Evolutionary conservation across 805 yeast species (phyloP).

Genomic region (Ogataea methanolica): DNA sequence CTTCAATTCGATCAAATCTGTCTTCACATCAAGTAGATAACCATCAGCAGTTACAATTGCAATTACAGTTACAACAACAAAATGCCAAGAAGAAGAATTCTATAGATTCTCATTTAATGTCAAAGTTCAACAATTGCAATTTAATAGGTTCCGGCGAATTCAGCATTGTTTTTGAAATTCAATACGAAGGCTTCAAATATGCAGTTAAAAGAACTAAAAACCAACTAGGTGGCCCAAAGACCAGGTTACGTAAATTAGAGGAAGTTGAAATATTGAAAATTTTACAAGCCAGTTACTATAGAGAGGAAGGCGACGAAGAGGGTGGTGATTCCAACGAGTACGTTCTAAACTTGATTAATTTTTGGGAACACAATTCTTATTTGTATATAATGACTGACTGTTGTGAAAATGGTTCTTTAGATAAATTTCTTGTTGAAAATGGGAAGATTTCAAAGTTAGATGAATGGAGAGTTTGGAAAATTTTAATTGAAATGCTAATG

Average conservation of each 20-base stretch:
- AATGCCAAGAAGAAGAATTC: conserved; percentile 10
- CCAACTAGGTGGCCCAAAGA: conserved; percentile 53
- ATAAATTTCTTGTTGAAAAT: conserved; percentile 71
- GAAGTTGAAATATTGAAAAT: conserved; percentile 68
- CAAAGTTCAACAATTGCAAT: conserved; percentile 60
- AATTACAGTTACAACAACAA: conserved; percentile 2
- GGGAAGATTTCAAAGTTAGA: conserved; percentile 76
- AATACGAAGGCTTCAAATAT: conserved; percentile 60
- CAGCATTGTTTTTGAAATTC: conserved; percentile 80
- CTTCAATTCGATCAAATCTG: conserved; percentile 12
- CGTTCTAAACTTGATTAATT: conserved; percentile 72
- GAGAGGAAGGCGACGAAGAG: conserved; percentile 10
- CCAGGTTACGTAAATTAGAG: conserved; percentile 58
- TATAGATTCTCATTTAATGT: conserved; percentile 40
- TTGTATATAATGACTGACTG: conserved; percentile 91
- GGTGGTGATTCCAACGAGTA: conserved; percentile 66
- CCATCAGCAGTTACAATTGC: conserved; percentile 4
- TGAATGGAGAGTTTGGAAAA: conserved; percentile 98
- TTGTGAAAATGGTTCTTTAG: conserved; percentile 89
- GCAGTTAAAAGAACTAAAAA: conserved; percentile 87
- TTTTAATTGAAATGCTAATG: conserved; percentile 72
- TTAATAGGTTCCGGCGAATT: conserved; percentile 85
- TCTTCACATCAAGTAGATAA: conserved; percentile 10
- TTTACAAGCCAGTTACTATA: conserved; percentile 34
- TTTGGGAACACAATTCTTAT: conserved; percentile 76